phyloP scores from a whole-genome alignment of 768 basidiomycete genomes.

The Hygrophorus russula region DNA sequence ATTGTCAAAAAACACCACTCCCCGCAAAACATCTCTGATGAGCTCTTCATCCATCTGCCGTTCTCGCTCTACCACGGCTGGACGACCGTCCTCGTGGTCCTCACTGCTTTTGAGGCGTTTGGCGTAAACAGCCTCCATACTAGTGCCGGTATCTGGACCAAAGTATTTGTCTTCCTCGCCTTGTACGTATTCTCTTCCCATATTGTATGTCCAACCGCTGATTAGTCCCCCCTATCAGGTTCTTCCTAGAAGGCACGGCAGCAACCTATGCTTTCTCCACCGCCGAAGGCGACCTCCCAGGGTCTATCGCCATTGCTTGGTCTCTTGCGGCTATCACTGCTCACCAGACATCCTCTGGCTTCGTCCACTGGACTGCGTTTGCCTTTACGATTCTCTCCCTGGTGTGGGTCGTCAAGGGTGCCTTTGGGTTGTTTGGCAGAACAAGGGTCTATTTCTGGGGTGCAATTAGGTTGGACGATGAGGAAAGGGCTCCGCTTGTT shows the following conservation, averaged over 20 bases:
- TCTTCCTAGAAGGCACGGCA: slow-evolving; percentile 88
- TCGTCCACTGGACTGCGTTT: slow-evolving; percentile 88
- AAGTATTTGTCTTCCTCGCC: slow-evolving; percentile 89
- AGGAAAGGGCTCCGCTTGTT: slow-evolving; percentile 81
- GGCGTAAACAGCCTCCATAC: slow-evolving; percentile 62
- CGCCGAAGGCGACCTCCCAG: slow-evolving; percentile 85
- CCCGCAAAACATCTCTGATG: slow-evolving; percentile 55
- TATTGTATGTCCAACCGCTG: too few species aligned
- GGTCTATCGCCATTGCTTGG: slow-evolving; percentile 85
- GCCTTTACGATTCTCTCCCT: slow-evolving; percentile 78
- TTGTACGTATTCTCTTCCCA: slow-evolving; percentile 38
- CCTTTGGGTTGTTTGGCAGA: slow-evolving; percentile 40
- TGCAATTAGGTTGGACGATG: slow-evolving; percentile 60
- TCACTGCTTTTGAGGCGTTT: slow-evolving; percentile 83
- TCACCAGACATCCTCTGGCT: slow-evolving; percentile 53
- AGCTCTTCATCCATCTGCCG: slow-evolving; percentile 88
- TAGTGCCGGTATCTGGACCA: slow-evolving; percentile 78
- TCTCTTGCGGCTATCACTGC: slow-evolving; percentile 90
- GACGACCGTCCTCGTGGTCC: slow-evolving; percentile 74
- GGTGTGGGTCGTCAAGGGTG: slow-evolving; percentile 75
- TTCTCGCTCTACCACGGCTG: slow-evolving; percentile 95
- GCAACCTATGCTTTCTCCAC: slow-evolving; percentile 93
- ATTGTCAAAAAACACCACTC: slow-evolving; percentile 80
- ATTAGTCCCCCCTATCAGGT: slow-evolving; percentile 25
- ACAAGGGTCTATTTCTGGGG: slow-evolving; percentile 24